A percentile compares a stretch with the other conserved stretches of the same genome.
Evolutionary conservation across 208 protist species (phyloP).

Genomic region (Phytomonas sp.): DNA sequence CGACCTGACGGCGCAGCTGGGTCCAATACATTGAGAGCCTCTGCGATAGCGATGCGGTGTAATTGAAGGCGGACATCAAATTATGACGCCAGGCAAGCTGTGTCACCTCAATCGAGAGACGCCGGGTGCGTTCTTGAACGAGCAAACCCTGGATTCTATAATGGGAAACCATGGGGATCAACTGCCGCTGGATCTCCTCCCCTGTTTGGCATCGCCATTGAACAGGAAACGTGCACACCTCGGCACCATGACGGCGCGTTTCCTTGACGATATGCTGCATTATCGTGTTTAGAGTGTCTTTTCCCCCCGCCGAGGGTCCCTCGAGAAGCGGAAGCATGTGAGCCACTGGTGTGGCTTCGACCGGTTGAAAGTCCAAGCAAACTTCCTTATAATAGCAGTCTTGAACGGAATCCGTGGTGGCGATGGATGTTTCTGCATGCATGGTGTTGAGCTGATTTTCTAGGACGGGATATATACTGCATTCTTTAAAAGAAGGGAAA

Average conservation of each 20-base stretch:
- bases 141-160: conserved; percentile 46
- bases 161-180: conserved; percentile 33
- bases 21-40: background rate
- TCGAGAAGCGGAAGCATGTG: conserved; percentile 33
- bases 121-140: conserved; percentile 33
- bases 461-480: background rate
- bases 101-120: conserved; percentile 26
- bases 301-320: background rate
- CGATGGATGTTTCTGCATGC: background rate
- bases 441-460: background rate
- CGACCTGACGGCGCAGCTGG: background rate
- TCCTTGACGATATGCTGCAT: conserved; percentile 12
- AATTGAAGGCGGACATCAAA: background rate
- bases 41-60: background rate
- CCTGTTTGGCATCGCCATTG: conserved; percentile 30
- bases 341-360: conserved; percentile 14
- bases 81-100: conserved; percentile 9
- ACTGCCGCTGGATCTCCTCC: conserved; percentile 21
- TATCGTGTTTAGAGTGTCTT: conserved; percentile 8
- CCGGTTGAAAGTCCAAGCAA: background rate
- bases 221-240: conserved; percentile 19
- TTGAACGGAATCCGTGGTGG: background rate
- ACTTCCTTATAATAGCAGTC: background rate
- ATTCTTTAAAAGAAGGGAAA: background rate
- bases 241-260: conserved; percentile 12